Conservation (phyloP, 306 rosid species). For the Cucurbita argyrosperma region DNA sequence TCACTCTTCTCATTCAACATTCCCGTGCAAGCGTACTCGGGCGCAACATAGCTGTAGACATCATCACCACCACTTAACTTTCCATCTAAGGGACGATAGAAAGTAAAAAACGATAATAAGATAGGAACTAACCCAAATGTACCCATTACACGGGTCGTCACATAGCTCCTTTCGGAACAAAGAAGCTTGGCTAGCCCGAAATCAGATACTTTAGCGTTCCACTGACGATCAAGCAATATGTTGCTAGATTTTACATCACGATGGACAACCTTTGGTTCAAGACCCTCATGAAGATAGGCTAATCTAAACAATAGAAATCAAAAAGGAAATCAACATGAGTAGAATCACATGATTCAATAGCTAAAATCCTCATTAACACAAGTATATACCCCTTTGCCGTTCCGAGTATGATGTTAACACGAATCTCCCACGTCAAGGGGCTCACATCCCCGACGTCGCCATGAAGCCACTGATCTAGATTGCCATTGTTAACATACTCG, state of each 20-base stretch:
- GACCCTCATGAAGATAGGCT: constrained; percentile 99
- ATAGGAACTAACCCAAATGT: constrained; percentile 81
- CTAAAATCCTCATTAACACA: neutral
- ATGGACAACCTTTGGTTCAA: constrained; percentile 97
- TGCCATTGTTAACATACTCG: constrained; percentile 86
- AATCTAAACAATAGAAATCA: constrained; percentile 26
- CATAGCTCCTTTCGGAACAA: constrained; percentile 70
- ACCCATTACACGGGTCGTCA: constrained; percentile 98
- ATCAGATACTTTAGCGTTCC: constrained; percentile 93
- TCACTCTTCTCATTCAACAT: constrained; percentile 97
- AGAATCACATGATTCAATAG: neutral
- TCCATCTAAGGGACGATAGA: neutral
- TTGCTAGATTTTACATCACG: constrained; percentile 94
- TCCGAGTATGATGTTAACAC: constrained; percentile 70
- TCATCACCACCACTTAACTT: constrained; percentile 4
- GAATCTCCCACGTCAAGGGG: constrained; percentile 84
- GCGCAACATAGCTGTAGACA: constrained; percentile 83
- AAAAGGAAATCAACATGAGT: neutral
- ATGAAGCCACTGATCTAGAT: constrained; percentile 91
- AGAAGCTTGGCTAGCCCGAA: constrained; percentile 97
- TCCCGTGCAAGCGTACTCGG: constrained; percentile 97
- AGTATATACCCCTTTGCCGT: constrained; percentile 77
- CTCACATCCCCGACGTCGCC: constrained; percentile 84
- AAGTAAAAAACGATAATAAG: neutral
- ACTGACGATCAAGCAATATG: constrained; percentile 78